Evolutionary conservation across 345 rosid genomes (phyloP).

Genomic region (Salix purpurea): DNA sequence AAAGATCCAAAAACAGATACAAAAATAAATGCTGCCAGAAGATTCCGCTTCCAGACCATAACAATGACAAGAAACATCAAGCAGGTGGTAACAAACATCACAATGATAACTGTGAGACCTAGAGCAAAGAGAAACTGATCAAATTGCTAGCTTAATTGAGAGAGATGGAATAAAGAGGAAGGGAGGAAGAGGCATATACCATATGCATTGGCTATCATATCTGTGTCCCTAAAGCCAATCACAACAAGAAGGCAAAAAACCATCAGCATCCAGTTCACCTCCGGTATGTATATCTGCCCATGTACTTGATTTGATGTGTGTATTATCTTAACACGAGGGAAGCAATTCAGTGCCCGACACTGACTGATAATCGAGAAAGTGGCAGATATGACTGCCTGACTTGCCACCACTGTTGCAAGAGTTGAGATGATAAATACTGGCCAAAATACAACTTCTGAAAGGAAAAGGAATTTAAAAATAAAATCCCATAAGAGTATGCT

Average conservation of each 20-base stretch:
- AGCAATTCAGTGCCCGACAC: slow-evolving; percentile 18
- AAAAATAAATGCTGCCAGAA: neutral
- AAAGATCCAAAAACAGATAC: slow-evolving; percentile 14
- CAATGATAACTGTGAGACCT: slow-evolving; percentile 19
- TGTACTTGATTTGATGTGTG: slow-evolving; percentile 18
- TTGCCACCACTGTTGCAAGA: slow-evolving; percentile 23
- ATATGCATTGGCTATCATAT: slow-evolving; percentile 19
- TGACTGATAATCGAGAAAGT: slow-evolving; percentile 24
- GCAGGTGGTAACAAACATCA: slow-evolving; percentile 18
- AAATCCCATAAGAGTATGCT: neutral
- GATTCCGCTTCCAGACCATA: slow-evolving; percentile 14
- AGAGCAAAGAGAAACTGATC: neutral
- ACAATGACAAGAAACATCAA: slow-evolving; percentile 19
- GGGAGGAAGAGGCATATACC: slow-evolving; percentile 6
- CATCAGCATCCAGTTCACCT: slow-evolving; percentile 28
- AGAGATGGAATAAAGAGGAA: neutral
- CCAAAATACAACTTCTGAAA: slow-evolving; percentile 16
- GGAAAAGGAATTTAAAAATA: neutral
- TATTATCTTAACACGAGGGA: slow-evolving; percentile 18
- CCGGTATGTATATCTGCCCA: slow-evolving; percentile 28
- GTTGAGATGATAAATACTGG: slow-evolving; percentile 15
- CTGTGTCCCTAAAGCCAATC: slow-evolving; percentile 20
- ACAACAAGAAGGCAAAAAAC: slow-evolving; percentile 16
- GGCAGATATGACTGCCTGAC: slow-evolving; percentile 23
- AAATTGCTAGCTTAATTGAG: neutral